Percentiles rank a stretch among this genome's conserved stretches.
Evolutionary conservation across 371 early-diverging fungal genomes (phyloP).

Genomic region (Coemansia sp.): DNA sequence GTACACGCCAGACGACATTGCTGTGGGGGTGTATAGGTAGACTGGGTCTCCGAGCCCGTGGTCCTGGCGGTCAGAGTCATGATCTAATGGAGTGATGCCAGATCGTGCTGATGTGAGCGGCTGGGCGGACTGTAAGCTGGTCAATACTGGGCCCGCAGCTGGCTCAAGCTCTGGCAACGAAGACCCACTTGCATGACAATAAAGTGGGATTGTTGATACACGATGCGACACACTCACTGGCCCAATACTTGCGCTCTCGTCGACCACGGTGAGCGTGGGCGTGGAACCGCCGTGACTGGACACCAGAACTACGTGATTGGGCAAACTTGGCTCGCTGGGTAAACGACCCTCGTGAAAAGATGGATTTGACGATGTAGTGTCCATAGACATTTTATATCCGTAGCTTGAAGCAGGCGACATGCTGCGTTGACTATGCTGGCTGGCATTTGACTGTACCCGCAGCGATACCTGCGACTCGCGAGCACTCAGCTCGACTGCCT

Average conservation of each 20-base stretch:
- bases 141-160: neutral
- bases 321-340: neutral
- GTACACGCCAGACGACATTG: neutral
- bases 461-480: conserved; percentile 3
- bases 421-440: neutral
- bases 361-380: neutral
- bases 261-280: neutral
- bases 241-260: neutral
- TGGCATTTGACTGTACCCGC: neutral
- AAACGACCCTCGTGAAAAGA: neutral
- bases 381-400: neutral
- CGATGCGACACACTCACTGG: neutral
- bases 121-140: neutral
- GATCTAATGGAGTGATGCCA: neutral
- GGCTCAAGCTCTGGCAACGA: neutral
- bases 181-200: neutral
- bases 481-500: conserved; percentile 17
- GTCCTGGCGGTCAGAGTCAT: neutral
- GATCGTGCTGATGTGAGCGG: neutral
- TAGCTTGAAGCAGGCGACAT: neutral
- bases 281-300: conserved; percentile 1
- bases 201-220: neutral
- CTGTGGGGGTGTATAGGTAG: neutral
- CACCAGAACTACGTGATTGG: neutral
- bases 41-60: neutral